Evolutionary conservation across 768 basidiomycete species (phyloP).

Genomic region (Galerina sulciceps): DNA sequence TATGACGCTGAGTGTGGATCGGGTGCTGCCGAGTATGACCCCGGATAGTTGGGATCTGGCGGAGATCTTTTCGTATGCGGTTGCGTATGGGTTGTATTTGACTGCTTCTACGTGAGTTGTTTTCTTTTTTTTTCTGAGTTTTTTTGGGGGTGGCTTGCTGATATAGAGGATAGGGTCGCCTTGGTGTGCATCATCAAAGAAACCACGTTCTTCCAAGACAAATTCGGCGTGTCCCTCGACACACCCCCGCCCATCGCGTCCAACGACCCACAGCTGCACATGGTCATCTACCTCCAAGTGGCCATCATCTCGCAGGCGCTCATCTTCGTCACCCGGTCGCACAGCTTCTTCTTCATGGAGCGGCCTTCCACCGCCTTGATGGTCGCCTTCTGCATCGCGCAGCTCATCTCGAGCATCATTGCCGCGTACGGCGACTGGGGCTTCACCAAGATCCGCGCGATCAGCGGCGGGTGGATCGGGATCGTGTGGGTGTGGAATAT

Average conservation of each 20-base stretch:
- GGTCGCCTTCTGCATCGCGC: slow-evolving; percentile 89
- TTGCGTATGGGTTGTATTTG: slow-evolving; percentile 95
- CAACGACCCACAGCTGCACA: slow-evolving; percentile 82
- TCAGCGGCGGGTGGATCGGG: slow-evolving; percentile 96
- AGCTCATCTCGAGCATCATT: slow-evolving; percentile 94
- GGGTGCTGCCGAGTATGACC: slow-evolving; percentile 89
- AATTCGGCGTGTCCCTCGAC: slow-evolving; percentile 73
- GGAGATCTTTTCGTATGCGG: slow-evolving; percentile 94
- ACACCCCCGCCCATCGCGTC: slow-evolving; percentile 37
- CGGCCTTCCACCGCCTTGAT: slow-evolving; percentile 89
- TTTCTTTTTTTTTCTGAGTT: slow-evolving; percentile 5
- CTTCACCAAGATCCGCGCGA: slow-evolving; percentile 80
- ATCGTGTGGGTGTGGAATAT: slow-evolving; percentile 97
- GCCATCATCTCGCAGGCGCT: slow-evolving; percentile 99
- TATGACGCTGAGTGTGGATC: slow-evolving; percentile 97
- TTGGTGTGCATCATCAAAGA: slow-evolving; percentile 85
- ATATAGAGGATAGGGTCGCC: slow-evolving; percentile 52
- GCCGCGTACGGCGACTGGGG: slow-evolving; percentile 93
- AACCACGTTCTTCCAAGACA: slow-evolving; percentile 88
- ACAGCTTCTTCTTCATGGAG: slow-evolving; percentile 97
- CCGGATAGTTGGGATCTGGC: slow-evolving; percentile 96
- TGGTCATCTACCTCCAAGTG: slow-evolving; percentile 93
- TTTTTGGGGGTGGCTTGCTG: slow-evolving; percentile 14
- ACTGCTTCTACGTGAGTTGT: slow-evolving; percentile 89
- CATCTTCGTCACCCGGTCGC: slow-evolving; percentile 95